phyloP scores from a whole-genome alignment of 192 early-diverging fungal genomes.

The Irineochytrium annulatum region DNA sequence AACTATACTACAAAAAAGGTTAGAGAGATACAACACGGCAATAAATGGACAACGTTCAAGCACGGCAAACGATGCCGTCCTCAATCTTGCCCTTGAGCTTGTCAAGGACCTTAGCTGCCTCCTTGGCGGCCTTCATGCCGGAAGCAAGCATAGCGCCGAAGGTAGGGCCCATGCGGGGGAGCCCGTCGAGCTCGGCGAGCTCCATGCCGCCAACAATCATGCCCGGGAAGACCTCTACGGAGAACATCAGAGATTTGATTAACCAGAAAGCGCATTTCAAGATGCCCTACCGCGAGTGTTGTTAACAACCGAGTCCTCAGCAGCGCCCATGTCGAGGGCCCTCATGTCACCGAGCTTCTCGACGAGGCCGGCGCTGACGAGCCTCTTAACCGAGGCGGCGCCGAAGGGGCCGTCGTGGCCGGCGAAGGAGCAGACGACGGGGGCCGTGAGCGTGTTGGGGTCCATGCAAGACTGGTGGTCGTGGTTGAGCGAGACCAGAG shows the following conservation, averaged over 20 bases:
- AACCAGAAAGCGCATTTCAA: slow-evolving; percentile 2
- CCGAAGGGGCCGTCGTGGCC: slow-evolving; percentile 67
- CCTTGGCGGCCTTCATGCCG: slow-evolving; percentile 66
- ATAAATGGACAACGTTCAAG: too few relatives aligned
- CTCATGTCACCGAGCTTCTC: slow-evolving; percentile 55
- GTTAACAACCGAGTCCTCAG: slow-evolving; percentile 63
- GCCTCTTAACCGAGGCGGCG: slow-evolving; percentile 62
- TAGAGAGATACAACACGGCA: too few relatives aligned
- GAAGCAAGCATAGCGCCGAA: slow-evolving; percentile 63
- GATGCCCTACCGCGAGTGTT: slow-evolving; percentile 53
- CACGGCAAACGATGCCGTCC: slow-evolving; percentile 19
- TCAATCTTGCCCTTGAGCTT: slow-evolving; percentile 12
- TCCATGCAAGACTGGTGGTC: slow-evolving; percentile 65
- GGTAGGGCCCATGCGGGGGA: slow-evolving; percentile 64
- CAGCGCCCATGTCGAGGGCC: slow-evolving; percentile 65
- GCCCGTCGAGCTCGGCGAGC: slow-evolving; percentile 64
- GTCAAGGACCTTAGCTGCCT: slow-evolving; percentile 39
- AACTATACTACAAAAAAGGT: too few relatives aligned
- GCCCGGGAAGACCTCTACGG: slow-evolving; percentile 59
- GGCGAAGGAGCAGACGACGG: slow-evolving; percentile 60
- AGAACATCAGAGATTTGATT: neutral
- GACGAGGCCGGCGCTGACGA: slow-evolving; percentile 55
- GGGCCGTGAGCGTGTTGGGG: slow-evolving; percentile 63
- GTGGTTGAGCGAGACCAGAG: slow-evolving; percentile 54
- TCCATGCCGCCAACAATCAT: slow-evolving; percentile 73